A percentile compares a stretch with the other conserved stretches of the same genome.
These are phyloP conservation scores for Scorias spongiosa DNA, from an alignment of 2,329 filamentous ascomycete genomes.

Conservation along the genomic window DNA sequence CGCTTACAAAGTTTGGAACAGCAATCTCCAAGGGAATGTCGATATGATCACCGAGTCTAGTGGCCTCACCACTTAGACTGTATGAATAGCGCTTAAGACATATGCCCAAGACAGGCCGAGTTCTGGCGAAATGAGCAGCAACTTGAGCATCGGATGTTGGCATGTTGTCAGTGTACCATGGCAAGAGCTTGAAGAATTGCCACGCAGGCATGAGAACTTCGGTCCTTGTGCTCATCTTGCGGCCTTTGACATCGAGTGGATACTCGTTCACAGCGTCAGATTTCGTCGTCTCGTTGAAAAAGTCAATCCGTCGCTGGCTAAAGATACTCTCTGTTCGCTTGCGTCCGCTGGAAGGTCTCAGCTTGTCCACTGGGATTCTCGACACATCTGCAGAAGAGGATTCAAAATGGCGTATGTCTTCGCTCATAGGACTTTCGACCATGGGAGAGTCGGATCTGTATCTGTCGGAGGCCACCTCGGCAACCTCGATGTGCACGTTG, in stretches of 20 bases:
- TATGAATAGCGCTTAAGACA: slow-evolving; percentile 84
- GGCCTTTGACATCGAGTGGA: slow-evolving; percentile 6
- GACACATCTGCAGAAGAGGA: slow-evolving; percentile 7
- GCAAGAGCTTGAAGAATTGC: slow-evolving; percentile 92
- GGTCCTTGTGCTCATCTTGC: slow-evolving; percentile 36
- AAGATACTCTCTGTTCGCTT: slow-evolving; percentile 35
- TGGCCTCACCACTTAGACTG: slow-evolving; percentile 50
- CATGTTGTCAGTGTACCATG: slow-evolving; percentile 67
- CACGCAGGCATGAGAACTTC: slow-evolving; percentile 92
- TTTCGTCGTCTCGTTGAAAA: slow-evolving; percentile 4
- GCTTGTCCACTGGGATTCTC: slow-evolving; percentile 16
- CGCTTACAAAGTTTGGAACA: slow-evolving; percentile 78
- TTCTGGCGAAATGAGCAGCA: slow-evolving; percentile 70
- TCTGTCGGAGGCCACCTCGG: slow-evolving; percentile 20
- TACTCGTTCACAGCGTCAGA: slow-evolving; percentile 21
- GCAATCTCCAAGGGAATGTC: slow-evolving; percentile 79
- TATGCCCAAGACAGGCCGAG: slow-evolving; percentile 75
- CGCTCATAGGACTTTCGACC: slow-evolving; percentile 9
- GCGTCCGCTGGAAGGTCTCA: slow-evolving; percentile 22
- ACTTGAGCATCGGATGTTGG: slow-evolving; percentile 60
- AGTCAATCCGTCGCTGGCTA: slow-evolving; percentile 26
- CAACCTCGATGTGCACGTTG: slow-evolving; percentile 28
- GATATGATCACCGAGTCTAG: slow-evolving; percentile 64
- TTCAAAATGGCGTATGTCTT: slow-evolving; percentile 6
- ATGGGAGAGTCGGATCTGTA: slow-evolving; percentile 6